A percentile compares a stretch with the other conserved stretches of the same genome.
These are phyloP conservation scores for Mixia osmundae DNA, from an alignment of 1,284 basidiomycete genomes.

Conservation along the genomic window DNA sequence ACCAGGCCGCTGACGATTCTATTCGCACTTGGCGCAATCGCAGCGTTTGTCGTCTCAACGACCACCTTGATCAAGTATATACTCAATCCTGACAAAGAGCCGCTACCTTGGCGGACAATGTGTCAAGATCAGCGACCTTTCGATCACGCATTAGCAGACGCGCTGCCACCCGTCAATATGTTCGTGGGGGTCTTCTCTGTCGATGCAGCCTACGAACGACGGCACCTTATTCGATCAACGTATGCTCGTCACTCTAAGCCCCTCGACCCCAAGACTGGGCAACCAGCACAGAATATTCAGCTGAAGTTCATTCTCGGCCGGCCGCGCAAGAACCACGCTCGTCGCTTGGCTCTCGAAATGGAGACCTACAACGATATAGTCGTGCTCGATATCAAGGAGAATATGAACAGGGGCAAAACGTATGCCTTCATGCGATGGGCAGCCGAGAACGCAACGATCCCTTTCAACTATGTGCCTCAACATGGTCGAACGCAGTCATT, in stretches of 20 bases:
- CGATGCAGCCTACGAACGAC: slow-evolving; percentile 60
- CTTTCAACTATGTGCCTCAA: slow-evolving; percentile 23
- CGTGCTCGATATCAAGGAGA: slow-evolving; percentile 59
- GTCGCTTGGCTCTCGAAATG: slow-evolving; percentile 64
- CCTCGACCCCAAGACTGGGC: slow-evolving; percentile 20
- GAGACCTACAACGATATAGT: slow-evolving; percentile 79
- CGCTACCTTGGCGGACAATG: slow-evolving; percentile 78
- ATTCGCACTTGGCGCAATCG: slow-evolving; percentile 48
- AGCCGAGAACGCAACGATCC: slow-evolving; percentile 70
- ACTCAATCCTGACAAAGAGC: slow-evolving; percentile 84
- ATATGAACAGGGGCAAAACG: slow-evolving; percentile 79
- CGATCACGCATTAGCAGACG: slow-evolving; percentile 29
- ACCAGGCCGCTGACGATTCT: slow-evolving; percentile 54
- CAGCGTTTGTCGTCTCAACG: slow-evolving; percentile 18
- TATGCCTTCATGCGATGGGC: slow-evolving; percentile 73
- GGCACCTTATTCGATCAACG: slow-evolving; percentile 70
- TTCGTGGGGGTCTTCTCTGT: slow-evolving; percentile 80
- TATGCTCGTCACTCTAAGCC: slow-evolving; percentile 48
- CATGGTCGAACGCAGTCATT: slow-evolving; percentile 5
- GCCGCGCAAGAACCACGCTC: slow-evolving; percentile 53
- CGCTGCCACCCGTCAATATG: slow-evolving; percentile 63
- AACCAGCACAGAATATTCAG: slow-evolving; percentile 41
- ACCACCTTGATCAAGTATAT: slow-evolving; percentile 62
- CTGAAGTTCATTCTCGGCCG: slow-evolving; percentile 79
- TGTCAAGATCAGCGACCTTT: slow-evolving; percentile 31